phyloP scores from a whole-genome alignment of 2,329 filamentous ascomycete genomes.

The Trichoderma sp. region DNA sequence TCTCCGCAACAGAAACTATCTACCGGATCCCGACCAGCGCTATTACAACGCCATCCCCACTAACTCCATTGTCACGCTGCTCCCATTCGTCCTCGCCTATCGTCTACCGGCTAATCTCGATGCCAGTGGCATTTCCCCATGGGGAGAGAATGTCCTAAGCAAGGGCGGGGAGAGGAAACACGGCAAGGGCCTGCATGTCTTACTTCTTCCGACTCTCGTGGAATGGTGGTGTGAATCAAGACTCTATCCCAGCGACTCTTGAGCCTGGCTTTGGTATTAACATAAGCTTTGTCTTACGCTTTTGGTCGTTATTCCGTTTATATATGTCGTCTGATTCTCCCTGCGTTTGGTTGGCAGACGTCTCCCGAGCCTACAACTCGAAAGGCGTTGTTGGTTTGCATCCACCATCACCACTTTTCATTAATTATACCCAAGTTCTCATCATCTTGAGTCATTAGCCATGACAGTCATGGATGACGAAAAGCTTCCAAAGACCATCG shows the following conservation, averaged over 20 bases:
- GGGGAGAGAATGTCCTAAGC: neutral
- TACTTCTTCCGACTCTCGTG: neutral
- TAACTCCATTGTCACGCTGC: neutral
- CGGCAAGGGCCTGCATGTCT: neutral
- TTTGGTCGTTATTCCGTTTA: neutral
- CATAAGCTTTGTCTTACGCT: neutral
- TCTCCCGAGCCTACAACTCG: neutral
- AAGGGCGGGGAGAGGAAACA: neutral
- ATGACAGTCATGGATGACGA: neutral
- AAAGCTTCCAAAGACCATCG: neutral
- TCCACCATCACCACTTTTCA: neutral
- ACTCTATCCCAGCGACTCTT: neutral
- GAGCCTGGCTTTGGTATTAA: neutral
- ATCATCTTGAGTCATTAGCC: neutral
- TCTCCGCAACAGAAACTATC: neutral
- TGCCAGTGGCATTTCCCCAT: neutral
- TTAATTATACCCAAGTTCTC: neutral
- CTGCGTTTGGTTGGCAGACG: neutral
- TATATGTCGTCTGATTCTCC: neutral
- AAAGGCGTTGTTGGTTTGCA: neutral
- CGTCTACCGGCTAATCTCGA: slow-evolving; percentile 9
- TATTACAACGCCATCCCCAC: neutral
- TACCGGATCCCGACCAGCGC: neutral
- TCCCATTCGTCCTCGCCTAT: neutral
- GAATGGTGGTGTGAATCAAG: neutral